phyloP scores from a whole-genome alignment of 1,139 yeast genomes.

The Kluyveromyces marxianus region DNA sequence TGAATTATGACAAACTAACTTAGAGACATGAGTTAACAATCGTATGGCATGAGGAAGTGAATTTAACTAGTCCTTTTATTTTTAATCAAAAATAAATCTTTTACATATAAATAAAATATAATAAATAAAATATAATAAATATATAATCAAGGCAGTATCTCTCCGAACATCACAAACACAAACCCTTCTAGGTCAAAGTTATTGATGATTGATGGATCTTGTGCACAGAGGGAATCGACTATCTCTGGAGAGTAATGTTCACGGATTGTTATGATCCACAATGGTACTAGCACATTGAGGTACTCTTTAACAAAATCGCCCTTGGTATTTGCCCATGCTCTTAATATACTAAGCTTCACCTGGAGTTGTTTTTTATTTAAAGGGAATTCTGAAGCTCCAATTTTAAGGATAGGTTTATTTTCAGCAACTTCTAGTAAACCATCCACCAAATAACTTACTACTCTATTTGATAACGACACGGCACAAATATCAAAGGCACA shows the following conservation, averaged over 20 bases:
- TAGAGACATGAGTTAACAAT: neutral
- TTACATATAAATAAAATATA: neutral
- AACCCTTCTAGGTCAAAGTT: conserved; percentile 2
- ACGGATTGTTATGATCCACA: conserved; percentile 72
- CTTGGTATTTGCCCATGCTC: neutral
- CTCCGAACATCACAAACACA: conserved; percentile 3
- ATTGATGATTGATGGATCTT: conserved; percentile 1
- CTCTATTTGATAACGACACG: no score
- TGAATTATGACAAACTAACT: neutral
- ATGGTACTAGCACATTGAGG: conserved; percentile 52
- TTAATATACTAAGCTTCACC: neutral
- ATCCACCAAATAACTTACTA: no score
- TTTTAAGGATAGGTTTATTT: no score
- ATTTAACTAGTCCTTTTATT: neutral
- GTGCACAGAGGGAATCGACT: conserved; percentile 1
- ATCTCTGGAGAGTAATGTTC: conserved; percentile 33
- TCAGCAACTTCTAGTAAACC: no score
- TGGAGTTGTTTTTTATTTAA: conserved; percentile 29
- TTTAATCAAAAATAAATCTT: conserved; percentile 1
- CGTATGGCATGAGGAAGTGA: neutral
- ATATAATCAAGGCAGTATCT: conserved; percentile 1
- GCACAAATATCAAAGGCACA: no score
- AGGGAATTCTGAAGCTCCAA: conserved; percentile 9
- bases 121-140: conserved; percentile 1
- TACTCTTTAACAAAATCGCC: conserved; percentile 45